A percentile compares a stretch with the other conserved stretches of the same genome.
Conservation (phyloP, 176 grass and related monocot species). For the Hsuehochloa calcarea region DNA sequence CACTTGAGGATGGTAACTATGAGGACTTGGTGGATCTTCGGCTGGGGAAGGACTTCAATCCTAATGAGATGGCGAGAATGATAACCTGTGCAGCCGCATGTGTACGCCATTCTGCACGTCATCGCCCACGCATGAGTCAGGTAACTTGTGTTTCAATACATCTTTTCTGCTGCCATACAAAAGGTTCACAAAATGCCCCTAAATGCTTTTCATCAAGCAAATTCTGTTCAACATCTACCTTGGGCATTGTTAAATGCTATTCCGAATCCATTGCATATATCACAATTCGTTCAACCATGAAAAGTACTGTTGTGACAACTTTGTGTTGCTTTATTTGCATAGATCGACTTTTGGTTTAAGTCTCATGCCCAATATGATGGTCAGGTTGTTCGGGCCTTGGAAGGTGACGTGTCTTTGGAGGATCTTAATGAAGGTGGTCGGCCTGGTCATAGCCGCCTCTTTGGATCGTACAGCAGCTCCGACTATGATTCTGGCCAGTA, state of each 20-base stretch:
- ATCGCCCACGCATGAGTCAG: slow-evolving; percentile 94
- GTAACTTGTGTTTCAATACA: slow-evolving; percentile 33
- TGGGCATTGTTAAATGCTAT: background rate
- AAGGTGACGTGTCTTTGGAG: slow-evolving; percentile 85
- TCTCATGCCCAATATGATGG: background rate
- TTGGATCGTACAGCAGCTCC: slow-evolving; percentile 67
- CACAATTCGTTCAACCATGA: background rate
- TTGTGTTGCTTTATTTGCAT: background rate
- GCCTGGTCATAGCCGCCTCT: slow-evolving; percentile 76
- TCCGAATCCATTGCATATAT: background rate
- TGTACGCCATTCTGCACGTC: slow-evolving; percentile 89
- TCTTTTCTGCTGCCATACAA: background rate
- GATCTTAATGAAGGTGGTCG: slow-evolving; percentile 73
- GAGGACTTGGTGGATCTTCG: slow-evolving; percentile 65
- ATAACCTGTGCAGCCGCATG: slow-evolving; percentile 93
- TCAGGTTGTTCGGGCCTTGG: slow-evolving; percentile 84
- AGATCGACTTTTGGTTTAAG: background rate
- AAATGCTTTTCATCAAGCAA: background rate
- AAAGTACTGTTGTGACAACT: background rate
- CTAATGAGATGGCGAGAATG: slow-evolving; percentile 81
- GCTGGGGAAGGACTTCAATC: slow-evolving; percentile 64
- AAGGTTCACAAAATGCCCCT: background rate
- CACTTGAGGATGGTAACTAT: slow-evolving; percentile 78
- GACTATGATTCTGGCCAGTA: slow-evolving; percentile 85
- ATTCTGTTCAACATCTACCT: background rate